Conservation (phyloP, 2,329 filamentous ascomycete species). For the Pseudofabraea citricarpa region DNA sequence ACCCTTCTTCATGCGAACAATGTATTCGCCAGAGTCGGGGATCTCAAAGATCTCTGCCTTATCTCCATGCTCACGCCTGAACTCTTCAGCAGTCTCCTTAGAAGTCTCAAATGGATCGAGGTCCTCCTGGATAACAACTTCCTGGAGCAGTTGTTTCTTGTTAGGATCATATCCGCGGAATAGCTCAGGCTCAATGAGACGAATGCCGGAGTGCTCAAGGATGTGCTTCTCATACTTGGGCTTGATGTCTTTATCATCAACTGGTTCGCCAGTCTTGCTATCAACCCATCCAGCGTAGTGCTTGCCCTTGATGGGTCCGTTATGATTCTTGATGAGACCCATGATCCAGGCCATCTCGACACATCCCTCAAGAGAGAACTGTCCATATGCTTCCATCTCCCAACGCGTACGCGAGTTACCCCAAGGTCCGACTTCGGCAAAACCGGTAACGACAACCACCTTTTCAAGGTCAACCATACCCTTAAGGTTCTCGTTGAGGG, state of each 20-base stretch:
- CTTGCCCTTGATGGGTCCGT: slow-evolving; percentile 91
- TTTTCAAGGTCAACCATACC: slow-evolving; percentile 99
- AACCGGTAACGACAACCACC: slow-evolving; percentile 95
- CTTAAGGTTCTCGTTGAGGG: slow-evolving; percentile 82
- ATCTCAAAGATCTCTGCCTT: slow-evolving; percentile 98
- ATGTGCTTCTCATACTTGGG: slow-evolving; percentile 96
- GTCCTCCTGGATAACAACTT: slow-evolving; percentile 96
- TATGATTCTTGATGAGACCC: slow-evolving; percentile 98
- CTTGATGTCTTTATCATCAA: slow-evolving; percentile 98
- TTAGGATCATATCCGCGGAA: slow-evolving; percentile 97
- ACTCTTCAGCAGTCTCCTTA: slow-evolving; percentile 95
- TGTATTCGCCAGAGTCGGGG: slow-evolving; percentile 87
- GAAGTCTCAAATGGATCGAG: slow-evolving; percentile 95
- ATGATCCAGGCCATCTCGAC: slow-evolving; percentile 99
- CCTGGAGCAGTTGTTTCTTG: slow-evolving; percentile 97
- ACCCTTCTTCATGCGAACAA: slow-evolving; percentile 91
- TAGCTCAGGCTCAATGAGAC: slow-evolving; percentile 93
- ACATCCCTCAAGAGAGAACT: slow-evolving; percentile 96
- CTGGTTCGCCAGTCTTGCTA: slow-evolving; percentile 86
- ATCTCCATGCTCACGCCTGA: slow-evolving; percentile 93
- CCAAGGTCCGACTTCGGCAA: slow-evolving; percentile 94
- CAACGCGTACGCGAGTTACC: slow-evolving; percentile 96
- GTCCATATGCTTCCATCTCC: slow-evolving; percentile 98
- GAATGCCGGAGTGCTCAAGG: slow-evolving; percentile 93
- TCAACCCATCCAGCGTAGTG: slow-evolving; percentile 97